Percentiles rank a stretch among this genome's conserved stretches.
phyloP scores from a whole-genome alignment of 2,329 filamentous ascomycete species.

The Setomelanomma holmii region DNA sequence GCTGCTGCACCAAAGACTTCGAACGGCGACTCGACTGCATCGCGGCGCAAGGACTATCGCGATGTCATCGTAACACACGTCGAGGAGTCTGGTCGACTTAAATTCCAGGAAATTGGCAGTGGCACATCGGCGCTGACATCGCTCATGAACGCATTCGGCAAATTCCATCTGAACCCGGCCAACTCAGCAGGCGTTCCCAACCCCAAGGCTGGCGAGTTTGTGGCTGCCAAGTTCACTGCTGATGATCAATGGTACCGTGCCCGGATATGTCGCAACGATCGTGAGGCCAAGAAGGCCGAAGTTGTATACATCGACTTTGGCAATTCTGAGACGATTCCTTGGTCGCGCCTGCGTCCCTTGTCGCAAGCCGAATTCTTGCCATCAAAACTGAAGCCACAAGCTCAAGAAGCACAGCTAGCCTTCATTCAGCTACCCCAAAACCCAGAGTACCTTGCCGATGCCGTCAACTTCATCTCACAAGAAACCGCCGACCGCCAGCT shows the following conservation, averaged over 20 bases:
- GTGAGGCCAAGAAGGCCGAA: slow-evolving; percentile 83
- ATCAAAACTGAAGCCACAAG: slow-evolving; percentile 81
- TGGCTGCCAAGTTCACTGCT: slow-evolving; percentile 87
- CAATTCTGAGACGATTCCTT: slow-evolving; percentile 88
- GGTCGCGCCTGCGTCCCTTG: slow-evolving; percentile 83
- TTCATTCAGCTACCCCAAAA: slow-evolving; percentile 87
- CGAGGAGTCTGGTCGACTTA: slow-evolving; percentile 80
- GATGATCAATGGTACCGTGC: slow-evolving; percentile 96
- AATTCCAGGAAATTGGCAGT: slow-evolving; percentile 88
- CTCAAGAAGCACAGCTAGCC: slow-evolving; percentile 83
- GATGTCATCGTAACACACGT: slow-evolving; percentile 93
- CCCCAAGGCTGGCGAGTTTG: slow-evolving; percentile 87
- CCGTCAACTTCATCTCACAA: slow-evolving; percentile 76
- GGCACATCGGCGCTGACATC: slow-evolving; percentile 85
- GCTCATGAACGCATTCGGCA: slow-evolving; percentile 88
- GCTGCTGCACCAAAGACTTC: slow-evolving; percentile 57
- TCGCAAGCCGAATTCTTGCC: slow-evolving; percentile 78
- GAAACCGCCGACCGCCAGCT: slow-evolving; percentile 77
- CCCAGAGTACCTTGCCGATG: slow-evolving; percentile 78
- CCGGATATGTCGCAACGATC: slow-evolving; percentile 89
- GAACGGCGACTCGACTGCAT: slow-evolving; percentile 61
- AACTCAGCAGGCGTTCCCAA: slow-evolving; percentile 77
- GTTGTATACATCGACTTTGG: slow-evolving; percentile 96
- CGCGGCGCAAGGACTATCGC: slow-evolving; percentile 86
- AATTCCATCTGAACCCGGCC: slow-evolving; percentile 84